Evolutionary conservation across 192 early-diverging fungal species (phyloP), one percentile per base, ranked within the genome.

Genomic region (Phycomyces blakesleeanus): DNA sequence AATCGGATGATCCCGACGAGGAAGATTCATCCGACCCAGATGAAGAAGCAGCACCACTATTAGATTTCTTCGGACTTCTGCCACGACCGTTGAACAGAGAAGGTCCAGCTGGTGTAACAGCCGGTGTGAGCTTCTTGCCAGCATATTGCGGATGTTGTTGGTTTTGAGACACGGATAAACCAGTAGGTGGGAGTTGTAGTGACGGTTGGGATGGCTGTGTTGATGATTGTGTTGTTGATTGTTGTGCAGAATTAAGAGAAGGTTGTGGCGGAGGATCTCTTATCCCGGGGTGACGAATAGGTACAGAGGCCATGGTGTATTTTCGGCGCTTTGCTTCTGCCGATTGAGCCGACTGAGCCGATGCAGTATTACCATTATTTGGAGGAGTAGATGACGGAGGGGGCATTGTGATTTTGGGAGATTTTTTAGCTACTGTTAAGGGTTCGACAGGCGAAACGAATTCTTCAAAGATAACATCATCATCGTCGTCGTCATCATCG

Each of bases 381-480:
- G 21, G 34, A 59, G 18, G 16, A 38, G 7, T 34, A 34, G 29
- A 7, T 39, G 21, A 22, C 39, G 18, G 16, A 38, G 7, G 2
- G 7, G 29, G 29, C 29, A 34, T 34, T 34, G 29, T 34, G 29
- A 34, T 34, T 7, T 34, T 34, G 2, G 29, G 29, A 5, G 29
- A 34, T 34, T 34, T 34, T 34, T 34, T 34, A 41, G 57, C 38
- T 20, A 59, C 21, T 59, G n/a, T n/a, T n/a, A 40, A 12, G 40
- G 49, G 27, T 24, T 44, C 47, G 15, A 39, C 41, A 8, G 34
- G 16, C 14, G 44, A 15, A 37, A 20, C 70, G n/a, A n/a, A n/a
- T 47, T 16, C 68, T 64, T 42, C 72, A 69, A 39, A 77, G 51
- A 24, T 68, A 63, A 54, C 62, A 9, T 39, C 38, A 1, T 55